Evolutionary conservation across 1,139 yeast species (phyloP).

Genomic region (Yamadazyma membranifaciens): DNA sequence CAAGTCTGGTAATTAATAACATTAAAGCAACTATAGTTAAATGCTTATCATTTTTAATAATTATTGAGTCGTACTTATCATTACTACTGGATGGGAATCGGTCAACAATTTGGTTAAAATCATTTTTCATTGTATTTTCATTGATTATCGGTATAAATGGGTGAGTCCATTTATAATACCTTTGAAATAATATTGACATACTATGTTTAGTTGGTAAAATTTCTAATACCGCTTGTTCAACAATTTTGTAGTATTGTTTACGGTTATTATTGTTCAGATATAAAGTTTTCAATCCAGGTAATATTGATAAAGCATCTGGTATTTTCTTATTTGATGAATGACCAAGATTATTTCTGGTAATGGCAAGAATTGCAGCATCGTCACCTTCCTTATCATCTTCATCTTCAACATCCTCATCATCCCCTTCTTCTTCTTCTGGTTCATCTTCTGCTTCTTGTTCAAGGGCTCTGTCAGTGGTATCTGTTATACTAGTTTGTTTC

Average conservation of each 20-base stretch:
- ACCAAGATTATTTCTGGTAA: slow-evolving; percentile 12
- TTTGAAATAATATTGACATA: slow-evolving; percentile 28
- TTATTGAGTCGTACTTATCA: slow-evolving; percentile 21
- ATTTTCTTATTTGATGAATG: slow-evolving; percentile 5
- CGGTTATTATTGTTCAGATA: slow-evolving; percentile 19
- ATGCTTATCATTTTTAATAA: slow-evolving; percentile 32
- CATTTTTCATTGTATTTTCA: slow-evolving; percentile 27
- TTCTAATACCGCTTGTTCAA: slow-evolving; percentile 27
- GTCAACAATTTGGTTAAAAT: slow-evolving; percentile 27
- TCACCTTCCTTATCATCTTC: slow-evolving; percentile 16
- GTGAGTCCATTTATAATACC: slow-evolving; percentile 40
- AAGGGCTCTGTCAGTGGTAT: background rate
- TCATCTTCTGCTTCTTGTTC: slow-evolving; percentile 1
- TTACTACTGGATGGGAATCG: slow-evolving; percentile 23
- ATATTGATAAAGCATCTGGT: slow-evolving; percentile 10
- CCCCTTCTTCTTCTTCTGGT: slow-evolving; percentile 13
- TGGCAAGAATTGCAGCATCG: slow-evolving; percentile 15
- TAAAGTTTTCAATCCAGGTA: slow-evolving; percentile 23
- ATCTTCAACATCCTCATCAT: slow-evolving; percentile 15
- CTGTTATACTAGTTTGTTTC: background rate
- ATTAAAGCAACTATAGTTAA: slow-evolving; percentile 32
- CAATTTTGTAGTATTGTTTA: slow-evolving; percentile 28
- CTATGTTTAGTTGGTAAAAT: slow-evolving; percentile 33
- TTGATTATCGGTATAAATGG: slow-evolving; percentile 41
- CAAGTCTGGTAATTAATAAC: slow-evolving; percentile 33